A percentile compares a stretch with the other conserved stretches of the same genome.
Evolutionary conservation across 192 early-diverging fungal species (phyloP).

Genomic region (Podila epigama): DNA sequence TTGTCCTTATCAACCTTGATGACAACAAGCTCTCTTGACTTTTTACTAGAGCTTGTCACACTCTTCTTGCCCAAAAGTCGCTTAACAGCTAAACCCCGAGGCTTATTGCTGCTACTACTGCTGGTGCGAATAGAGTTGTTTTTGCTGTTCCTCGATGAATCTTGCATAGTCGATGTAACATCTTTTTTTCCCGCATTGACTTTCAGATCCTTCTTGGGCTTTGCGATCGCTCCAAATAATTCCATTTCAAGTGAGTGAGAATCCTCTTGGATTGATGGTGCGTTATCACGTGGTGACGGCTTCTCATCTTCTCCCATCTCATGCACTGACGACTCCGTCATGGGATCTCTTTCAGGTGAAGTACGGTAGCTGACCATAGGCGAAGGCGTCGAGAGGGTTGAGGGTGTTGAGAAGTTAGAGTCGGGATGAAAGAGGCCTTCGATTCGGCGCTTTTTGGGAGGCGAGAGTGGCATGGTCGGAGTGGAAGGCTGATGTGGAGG

Average conservation of each 20-base stretch:
- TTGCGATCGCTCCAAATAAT: slow-evolving; percentile 20
- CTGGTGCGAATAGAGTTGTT: too few species aligned
- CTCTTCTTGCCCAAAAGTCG: background rate
- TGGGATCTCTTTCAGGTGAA: slow-evolving; percentile 9
- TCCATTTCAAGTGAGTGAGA: slow-evolving; percentile 30
- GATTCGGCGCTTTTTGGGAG: slow-evolving; percentile 17
- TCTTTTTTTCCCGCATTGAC: background rate
- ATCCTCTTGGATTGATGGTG: background rate
- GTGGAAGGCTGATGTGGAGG: slow-evolving; percentile 14
- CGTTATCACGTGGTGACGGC: background rate
- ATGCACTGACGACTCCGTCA: background rate
- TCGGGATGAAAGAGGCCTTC: slow-evolving; percentile 10
- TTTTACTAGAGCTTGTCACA: background rate
- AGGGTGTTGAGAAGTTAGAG: slow-evolving; percentile 12
- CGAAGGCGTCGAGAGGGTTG: slow-evolving; percentile 25
- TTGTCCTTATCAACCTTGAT: slow-evolving; percentile 23
- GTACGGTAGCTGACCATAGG: slow-evolving; percentile 10
- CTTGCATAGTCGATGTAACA: background rate
- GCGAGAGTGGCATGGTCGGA: slow-evolving; percentile 2
- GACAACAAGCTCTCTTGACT: slow-evolving; percentile 18
- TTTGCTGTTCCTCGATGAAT: background rate
- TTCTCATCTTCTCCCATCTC: background rate
- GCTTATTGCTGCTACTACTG: background rate
- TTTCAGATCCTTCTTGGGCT: background rate
- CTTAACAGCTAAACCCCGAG: background rate